These are phyloP conservation scores for Dendryphion nanum DNA, from an alignment of 2,329 filamentous ascomycete species.

Conservation along the genomic window DNA sequence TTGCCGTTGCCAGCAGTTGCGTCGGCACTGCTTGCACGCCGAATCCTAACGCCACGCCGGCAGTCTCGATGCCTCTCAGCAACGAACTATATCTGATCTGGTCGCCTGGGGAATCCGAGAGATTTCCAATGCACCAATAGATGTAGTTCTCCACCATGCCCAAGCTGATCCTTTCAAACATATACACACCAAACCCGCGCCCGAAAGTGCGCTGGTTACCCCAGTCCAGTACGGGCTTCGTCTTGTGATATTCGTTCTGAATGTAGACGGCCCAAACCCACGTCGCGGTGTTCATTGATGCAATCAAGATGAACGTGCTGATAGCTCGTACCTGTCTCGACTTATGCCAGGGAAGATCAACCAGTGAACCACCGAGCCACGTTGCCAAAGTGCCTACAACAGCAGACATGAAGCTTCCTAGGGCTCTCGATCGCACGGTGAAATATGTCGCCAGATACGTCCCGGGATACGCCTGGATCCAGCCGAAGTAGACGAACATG, in stretches of 20 bases:
- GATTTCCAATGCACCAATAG: conserved; percentile 49
- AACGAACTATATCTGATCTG: conserved; percentile 48
- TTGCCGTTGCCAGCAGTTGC: conserved; percentile 43
- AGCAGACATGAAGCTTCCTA: conserved; percentile 47
- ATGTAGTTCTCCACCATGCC: conserved; percentile 47
- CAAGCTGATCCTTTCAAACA: conserved; percentile 42
- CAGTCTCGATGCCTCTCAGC: conserved; percentile 44
- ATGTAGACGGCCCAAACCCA: conserved; percentile 51
- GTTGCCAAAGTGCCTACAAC: conserved; percentile 47
- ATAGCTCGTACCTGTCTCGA: conserved; percentile 42
- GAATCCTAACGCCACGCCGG: conserved; percentile 43
- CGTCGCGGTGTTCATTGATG: conserved; percentile 43
- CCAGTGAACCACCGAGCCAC: conserved; percentile 49
- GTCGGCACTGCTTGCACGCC: conserved; percentile 48
- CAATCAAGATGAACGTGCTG: conserved; percentile 42
- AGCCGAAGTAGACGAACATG: conserved; percentile 39
- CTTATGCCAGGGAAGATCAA: conserved; percentile 44
- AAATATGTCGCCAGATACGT: conserved; percentile 55
- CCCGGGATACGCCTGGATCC: conserved; percentile 50
- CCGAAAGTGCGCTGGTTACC: conserved; percentile 40
- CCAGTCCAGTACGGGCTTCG: conserved; percentile 47
- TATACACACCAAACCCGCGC: conserved; percentile 44
- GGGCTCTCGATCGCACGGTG: conserved; percentile 49
- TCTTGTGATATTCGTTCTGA: conserved; percentile 48
- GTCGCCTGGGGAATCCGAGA: conserved; percentile 46